phyloP scores from a whole-genome alignment of 345 rosid species.

The Dipteronia dyeriana region DNA sequence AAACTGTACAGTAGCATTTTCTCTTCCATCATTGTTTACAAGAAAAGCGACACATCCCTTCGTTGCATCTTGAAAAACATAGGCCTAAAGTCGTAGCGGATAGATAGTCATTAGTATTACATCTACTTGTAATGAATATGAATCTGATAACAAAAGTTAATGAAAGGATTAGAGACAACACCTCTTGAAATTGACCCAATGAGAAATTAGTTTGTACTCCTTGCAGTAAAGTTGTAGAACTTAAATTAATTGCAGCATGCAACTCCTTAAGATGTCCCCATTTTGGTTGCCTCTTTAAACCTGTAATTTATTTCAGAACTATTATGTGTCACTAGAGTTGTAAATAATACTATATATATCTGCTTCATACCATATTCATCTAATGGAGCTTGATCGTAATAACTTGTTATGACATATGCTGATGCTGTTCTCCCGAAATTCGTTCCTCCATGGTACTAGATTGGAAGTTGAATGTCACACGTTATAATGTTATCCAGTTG shows the following conservation, averaged over 20 bases:
- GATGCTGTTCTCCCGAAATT: slow-evolving; percentile 84
- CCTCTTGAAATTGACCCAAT: slow-evolving; percentile 65
- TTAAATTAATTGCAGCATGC: slow-evolving; percentile 59
- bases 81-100: slow-evolving; percentile 43
- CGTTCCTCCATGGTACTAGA: slow-evolving; percentile 93
- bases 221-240: slow-evolving; percentile 52
- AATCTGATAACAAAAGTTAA: background rate
- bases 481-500: background rate
- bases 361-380: slow-evolving; percentile 76
- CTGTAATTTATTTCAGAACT: slow-evolving; percentile 28
- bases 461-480: background rate
- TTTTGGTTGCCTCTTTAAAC: slow-evolving; percentile 78
- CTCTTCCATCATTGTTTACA: slow-evolving; percentile 48
- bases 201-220: slow-evolving; percentile 56
- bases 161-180: slow-evolving; percentile 5
- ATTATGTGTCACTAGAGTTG: background rate
- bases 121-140: background rate
- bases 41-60: slow-evolving; percentile 79
- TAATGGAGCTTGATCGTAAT: slow-evolving; percentile 89
- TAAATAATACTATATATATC: background rate
- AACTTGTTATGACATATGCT: slow-evolving; percentile 65
- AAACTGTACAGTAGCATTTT: slow-evolving; percentile 43
- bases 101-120: background rate
- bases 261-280: slow-evolving; percentile 82
- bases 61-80: slow-evolving; percentile 49